A percentile compares a stretch with the other conserved stretches of the same genome.
phyloP scores from a whole-genome alignment of 2,329 filamentous ascomycete genomes.

The Microdochium trichocladiopsis region DNA sequence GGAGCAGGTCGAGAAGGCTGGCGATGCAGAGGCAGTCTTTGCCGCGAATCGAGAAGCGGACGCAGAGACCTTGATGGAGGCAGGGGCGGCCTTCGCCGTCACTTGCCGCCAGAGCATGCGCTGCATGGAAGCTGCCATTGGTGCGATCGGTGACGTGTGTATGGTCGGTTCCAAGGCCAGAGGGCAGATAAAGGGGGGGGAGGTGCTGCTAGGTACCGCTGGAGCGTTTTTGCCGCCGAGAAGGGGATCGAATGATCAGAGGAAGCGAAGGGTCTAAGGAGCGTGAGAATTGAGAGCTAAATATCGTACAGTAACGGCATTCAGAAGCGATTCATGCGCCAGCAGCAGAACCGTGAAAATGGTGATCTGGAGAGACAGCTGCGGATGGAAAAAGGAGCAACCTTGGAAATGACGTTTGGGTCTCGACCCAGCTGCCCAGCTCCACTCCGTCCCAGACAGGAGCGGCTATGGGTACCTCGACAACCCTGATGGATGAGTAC shows the following conservation, averaged over 20 bases:
- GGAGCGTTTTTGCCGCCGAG: neutral
- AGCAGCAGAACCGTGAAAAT: neutral
- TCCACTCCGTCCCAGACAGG: too few relatives aligned
- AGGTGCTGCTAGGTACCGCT: neutral
- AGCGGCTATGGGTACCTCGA: too few relatives aligned
- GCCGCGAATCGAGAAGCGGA: neutral
- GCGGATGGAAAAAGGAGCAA: neutral
- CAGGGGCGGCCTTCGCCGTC: conserved; percentile 3
- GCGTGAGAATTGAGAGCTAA: neutral
- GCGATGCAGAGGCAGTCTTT: neutral
- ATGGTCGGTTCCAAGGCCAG: conserved; percentile 1
- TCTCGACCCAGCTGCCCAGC: too few relatives aligned
- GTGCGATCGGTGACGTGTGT: conserved; percentile 5
- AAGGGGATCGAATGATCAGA: neutral
- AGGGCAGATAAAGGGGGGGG: neutral
- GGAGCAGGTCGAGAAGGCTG: conserved; percentile 1
- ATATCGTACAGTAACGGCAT: neutral
- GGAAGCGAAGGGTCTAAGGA: neutral
- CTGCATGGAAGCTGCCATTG: conserved; percentile 13
- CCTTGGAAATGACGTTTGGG: neutral
- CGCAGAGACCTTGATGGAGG: conserved; percentile 7
- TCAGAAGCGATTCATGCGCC: neutral
- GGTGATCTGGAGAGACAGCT: neutral
- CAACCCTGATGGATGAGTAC: too few relatives aligned
- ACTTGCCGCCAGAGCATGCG: conserved; percentile 13